Base-by-base conservation (phyloP, 176 grass and related monocot genomes). In the Poa annua region DNA sequence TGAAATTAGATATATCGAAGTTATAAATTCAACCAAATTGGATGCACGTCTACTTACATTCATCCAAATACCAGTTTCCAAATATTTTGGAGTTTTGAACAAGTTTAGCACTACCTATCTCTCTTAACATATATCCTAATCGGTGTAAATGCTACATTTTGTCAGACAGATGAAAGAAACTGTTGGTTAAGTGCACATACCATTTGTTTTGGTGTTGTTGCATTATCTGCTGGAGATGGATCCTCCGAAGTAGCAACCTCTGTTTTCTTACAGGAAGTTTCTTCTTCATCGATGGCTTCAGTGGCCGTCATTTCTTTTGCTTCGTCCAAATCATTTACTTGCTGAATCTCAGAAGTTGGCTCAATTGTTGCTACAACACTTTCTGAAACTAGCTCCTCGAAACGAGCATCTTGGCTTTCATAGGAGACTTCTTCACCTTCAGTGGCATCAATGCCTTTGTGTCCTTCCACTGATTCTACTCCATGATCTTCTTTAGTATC, bases 321-420 rank as follows among this genome's bases (percentile, higher is more conserved):
- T 71, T 8, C 33, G 26, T 85, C 83, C 13, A 71, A 71, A 55
- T 72, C 78, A 63, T 82, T 32, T 35, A 56, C 54, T 77, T 82
- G 53, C 44, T 89, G 45, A 72, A 80, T 84, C 59, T 77, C 54
- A 33, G 38, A 77, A 16, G 32, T 81, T 22, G 45, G 42, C 47
- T 89, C 83, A 47, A 0, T 42, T 71, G 61, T 53, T 89, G 52
- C 17, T 77, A 54, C 52, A 71, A 64, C 63, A 77, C 16, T 59
- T 61, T 85, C 83, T 85, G 88, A 71, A 89, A 15, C 52, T 81
- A 8, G 33, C 75, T 81, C 74, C 24, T 71, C 78, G 63, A 70
- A 63, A 77, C 71, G 17, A 77, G 59, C 53, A 62, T n/a, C 4
- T 36, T 77, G 78, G 72, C 47, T 78, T 73, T 47, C 44, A 78